Percentiles rank a stretch among this genome's conserved stretches.
Evolutionary conservation across 345 rosid genomes (phyloP).

Genomic region (Citropsis articulata): DNA sequence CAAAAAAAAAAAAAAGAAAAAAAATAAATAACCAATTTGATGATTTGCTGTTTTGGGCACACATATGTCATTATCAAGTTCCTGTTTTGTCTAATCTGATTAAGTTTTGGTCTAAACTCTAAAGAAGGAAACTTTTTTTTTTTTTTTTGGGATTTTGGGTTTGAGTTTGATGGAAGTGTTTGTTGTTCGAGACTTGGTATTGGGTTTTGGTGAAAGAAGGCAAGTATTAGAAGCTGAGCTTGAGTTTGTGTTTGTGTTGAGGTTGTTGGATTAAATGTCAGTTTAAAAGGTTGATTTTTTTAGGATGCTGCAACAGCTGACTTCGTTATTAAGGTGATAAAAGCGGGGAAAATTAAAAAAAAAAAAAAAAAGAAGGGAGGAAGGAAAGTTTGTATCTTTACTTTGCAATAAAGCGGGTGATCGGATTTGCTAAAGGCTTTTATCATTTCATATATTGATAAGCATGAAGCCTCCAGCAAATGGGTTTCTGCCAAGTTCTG

Average conservation of each 20-base stretch:
- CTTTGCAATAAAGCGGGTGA: constrained; percentile 2
- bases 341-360: too few species aligned
- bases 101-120: background rate
- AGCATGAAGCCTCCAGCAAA: constrained; percentile 89
- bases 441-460: constrained; percentile 10
- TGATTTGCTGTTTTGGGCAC: constrained; percentile 10
- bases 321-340: background rate
- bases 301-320: constrained; percentile 17
- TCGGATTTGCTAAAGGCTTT: constrained; percentile 13
- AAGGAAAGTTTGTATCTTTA: constrained; percentile 1
- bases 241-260: background rate
- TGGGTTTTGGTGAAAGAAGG: background rate
- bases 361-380: background rate
- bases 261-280: constrained; percentile 1
- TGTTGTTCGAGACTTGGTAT: background rate
- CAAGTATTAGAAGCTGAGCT: background rate
- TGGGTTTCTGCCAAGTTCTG: constrained; percentile 62
- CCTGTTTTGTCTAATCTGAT: background rate
- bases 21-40: background rate
- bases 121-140: background rate
- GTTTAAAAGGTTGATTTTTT: background rate
- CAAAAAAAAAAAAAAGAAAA: background rate
- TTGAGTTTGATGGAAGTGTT: background rate
- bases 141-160: background rate
- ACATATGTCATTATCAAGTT: background rate